Base-by-base conservation (phyloP, 768 basidiomycete genomes). In the Termitomyces sp. region DNA sequence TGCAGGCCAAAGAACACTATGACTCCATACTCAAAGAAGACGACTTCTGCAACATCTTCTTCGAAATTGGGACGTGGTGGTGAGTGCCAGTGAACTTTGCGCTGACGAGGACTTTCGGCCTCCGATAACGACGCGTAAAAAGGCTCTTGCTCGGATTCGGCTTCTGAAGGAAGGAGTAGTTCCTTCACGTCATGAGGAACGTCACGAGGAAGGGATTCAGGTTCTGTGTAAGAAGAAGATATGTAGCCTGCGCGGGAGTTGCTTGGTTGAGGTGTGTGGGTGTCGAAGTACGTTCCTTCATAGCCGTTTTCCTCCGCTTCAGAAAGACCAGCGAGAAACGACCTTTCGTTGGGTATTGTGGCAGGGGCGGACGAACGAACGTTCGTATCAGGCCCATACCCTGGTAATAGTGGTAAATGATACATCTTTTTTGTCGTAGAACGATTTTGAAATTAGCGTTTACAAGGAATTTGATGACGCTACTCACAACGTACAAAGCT, bases 231-330 rank as follows among this genome's bases (percentile, higher is more conserved):
- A 40, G 72, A 76, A 10, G 78, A 76, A 6, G 80, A 78, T 47
- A 92, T 83, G 69, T 88, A 92, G 14, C 90, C 90, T 51, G 87
- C 85, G 9, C 68, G 67, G 7, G 68, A 63, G 49, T 65, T 72
- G 50, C 70, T 72, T 40, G 72, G 73, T 52, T 58, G 72, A 47
- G 69, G 65, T 8, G 63, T 54, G 6, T 73, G 70, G 2, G 74
- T 65, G 32, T 71, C 72, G 70, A 95, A 96, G 68, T 95, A 96
- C 0, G 87, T 80, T 14, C 88, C 92, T 66, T 94, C 86, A 68
- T 96, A 95, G 0, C 92, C 92, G 51, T 88, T 80, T 66, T 95
- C 94, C 68, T 98, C 94, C 6, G 88, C 93, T 67, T 94, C 88
- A 2, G 90, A 89, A 58, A 95, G 80, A 32, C 81, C 83, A 26